Evolutionary conservation across 2,329 filamentous ascomycete genomes (phyloP), one percentile per base, ranked within the genome.

Genomic region (Fusarium redolens): DNA sequence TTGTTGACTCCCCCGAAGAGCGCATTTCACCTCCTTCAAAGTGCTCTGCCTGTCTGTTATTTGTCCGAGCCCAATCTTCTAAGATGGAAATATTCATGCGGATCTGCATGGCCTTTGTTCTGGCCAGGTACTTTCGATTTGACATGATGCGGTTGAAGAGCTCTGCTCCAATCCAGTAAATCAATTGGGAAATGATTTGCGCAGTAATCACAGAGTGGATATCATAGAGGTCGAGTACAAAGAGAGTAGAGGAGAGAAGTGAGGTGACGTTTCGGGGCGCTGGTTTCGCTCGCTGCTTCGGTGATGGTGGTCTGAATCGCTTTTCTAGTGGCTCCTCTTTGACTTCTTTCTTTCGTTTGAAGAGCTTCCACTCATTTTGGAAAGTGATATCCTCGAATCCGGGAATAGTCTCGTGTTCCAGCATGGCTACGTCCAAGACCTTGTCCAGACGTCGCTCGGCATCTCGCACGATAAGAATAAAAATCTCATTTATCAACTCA

Each of bases 91-190:
- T 91, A 80, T 99, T 99, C 95, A 99, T 98, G 74, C 96, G 93
- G 76, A 99, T 98, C 81, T 99, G 96, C 96, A 99, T 99, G 7
- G 96, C 96, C 82, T 99, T 99, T 22, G 96, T 99, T 59, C 96
- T 90, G 10, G 96, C 96, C 14, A 99, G 87, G 78, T 98, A 99
- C 80, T 96, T 95, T 73, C 94, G 91, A 78, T 97, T 98, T 35
- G 93, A 96, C 93, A 99, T 97, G 81, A 99, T 93, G 65, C 96
- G 92, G 82, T 99, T 99, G 85, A 99, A 99, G 13, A 98, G 89
- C 82, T 99, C 96, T 0, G 96, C 94, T 11, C 95, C 93, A 20
- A 99, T 88, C 96, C 96, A 99, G 84, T 98, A 99, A 48, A 98
- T 88, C 4, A 99, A 87, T 79, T 99, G 96, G 7, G 95, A 93